Base-by-base conservation (phyloP, 371 early-diverging fungal species). In the Cokeromyces recurvatus region DNA sequence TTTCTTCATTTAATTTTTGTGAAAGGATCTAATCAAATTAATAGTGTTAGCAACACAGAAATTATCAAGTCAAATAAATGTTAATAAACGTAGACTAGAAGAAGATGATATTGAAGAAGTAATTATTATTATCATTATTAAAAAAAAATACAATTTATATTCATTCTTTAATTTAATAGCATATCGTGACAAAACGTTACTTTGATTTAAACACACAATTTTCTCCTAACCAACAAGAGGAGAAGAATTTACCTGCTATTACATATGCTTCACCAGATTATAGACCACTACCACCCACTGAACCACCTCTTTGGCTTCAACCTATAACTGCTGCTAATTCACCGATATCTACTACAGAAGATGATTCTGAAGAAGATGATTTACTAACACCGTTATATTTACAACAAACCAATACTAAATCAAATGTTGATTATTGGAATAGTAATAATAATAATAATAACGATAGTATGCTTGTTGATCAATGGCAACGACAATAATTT, bases 211-310 rank as follows among this genome's bases (percentile, higher is more conserved):
- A 53, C 43, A 58, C 58, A 29, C 48, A 52, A 32, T 58, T 58
- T 24, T 58, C 58, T 17, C 58, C 58, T 16, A 40, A 43, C 44
- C 38, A 40, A 12, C 57, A 51, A 37, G 10, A 38, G n/a, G 31
- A 56, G 25, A 43, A 53, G 36, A 20, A 32, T 15, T 12, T 63
- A 14, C 64, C 64, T 41, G 55, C 64, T 23, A 63, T 63, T 5
- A 63, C 64, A 0, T 63, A 52, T 35, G 64, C 64, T 19, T 59
- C 59, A 29, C 64, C 64, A 38, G 64, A 63, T 16, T 63, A 59
- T 21, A 51, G 55, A 55, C 64, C 64, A 27, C 64, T 53, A 39
- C 64, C 64, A 27, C 55, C 48, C 12, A 19, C 41, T 21, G 55
- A 55, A n/a, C 32, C 46, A 7, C 55, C 60, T 24, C 55, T 60